A percentile compares a stretch with the other conserved stretches of the same genome.
phyloP scores from a whole-genome alignment of 768 basidiomycete species.

The Russula sp. region DNA sequence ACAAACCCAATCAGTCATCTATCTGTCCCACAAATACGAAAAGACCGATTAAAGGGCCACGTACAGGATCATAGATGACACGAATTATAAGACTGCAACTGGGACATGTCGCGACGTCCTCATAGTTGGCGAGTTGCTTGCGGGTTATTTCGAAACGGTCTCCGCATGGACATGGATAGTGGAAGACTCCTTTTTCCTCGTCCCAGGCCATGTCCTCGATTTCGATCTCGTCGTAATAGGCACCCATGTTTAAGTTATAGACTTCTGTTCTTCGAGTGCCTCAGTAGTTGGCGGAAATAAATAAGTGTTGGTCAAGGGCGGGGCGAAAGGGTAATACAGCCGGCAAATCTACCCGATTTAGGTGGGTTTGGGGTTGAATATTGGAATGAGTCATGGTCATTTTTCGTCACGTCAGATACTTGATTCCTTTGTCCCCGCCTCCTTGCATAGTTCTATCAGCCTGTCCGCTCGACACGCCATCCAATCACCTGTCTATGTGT shows the following conservation, averaged over 20 bases:
- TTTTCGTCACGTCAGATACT: not conserved
- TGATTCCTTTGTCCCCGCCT: too few relatives aligned
- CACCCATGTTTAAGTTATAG: constrained; percentile 53
- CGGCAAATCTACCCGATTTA: not conserved
- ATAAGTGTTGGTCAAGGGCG: not conserved
- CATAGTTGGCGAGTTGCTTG: constrained; percentile 78
- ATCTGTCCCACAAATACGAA: too few relatives aligned
- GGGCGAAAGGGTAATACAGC: not conserved
- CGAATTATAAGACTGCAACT: constrained; percentile 92
- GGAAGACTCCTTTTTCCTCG: constrained; percentile 73
- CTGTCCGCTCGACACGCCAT: too few relatives aligned
- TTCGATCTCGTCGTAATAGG: constrained; percentile 95
- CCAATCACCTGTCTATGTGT: not conserved
- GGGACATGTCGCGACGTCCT: constrained; percentile 94
- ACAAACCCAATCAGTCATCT: not conserved
- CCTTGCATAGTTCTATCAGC: too few relatives aligned
- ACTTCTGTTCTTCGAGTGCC: not conserved
- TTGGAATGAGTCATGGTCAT: not conserved
- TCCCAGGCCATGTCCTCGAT: constrained; percentile 98
- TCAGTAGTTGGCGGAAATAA: not conserved
- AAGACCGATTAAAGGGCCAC: constrained; percentile 36
- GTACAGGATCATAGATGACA: constrained; percentile 91
- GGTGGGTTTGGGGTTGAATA: not conserved
- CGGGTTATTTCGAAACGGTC: constrained; percentile 96
- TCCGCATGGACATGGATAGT: constrained; percentile 97